Evolutionary conservation across 352 stramenopile species (phyloP), one percentile per base, ranked within the genome.

Genomic region (Pythium scleroteichum): DNA sequence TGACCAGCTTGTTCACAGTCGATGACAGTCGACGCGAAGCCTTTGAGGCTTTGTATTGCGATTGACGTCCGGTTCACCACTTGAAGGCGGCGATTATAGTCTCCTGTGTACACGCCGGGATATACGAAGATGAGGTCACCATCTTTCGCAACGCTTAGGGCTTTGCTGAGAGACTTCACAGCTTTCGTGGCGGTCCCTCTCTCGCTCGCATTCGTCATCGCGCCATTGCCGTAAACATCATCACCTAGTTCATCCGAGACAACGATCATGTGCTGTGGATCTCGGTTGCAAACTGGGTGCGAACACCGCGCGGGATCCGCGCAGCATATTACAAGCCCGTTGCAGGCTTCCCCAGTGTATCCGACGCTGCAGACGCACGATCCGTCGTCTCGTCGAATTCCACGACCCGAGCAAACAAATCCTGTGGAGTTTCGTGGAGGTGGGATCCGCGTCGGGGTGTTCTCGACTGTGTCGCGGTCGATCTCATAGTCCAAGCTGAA

Each of bases 281-380:
- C 56, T 14, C 78, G 38, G 13, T 71, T 51, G 41, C 82, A 91
- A 0, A 88, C 64, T 0, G 40, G 4, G 26, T 89, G 56, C 19
- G 63, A 51, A 19, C 82, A 91, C 0, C 66, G 66, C 4, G 7
- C 20, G 2, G 64, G 53, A 44, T 89, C 68, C 0, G 55, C 58
- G 29, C 82, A 91, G 44, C 82, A 91, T 1, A 88, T 60, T 1
- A 89, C 67, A n/a, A 70, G 70, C 44, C 87, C 89, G 51, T 64
- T 87, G 53, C 82, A 91, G 14, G 59, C 76, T 71, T 91, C 82
- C 0, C 82, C 78, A 4, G 74, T 87, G 58, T 89, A 88, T 7
- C 82, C 82, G n/a, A 87, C 75, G 29, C 66, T 89, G 51, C 82
- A 91, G 16, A 56, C 69, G 35, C 82, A 91, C 2, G 22, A 61